Conservation (phyloP, 2,329 filamentous ascomycete genomes). For the Sporothrix globosa region DNA sequence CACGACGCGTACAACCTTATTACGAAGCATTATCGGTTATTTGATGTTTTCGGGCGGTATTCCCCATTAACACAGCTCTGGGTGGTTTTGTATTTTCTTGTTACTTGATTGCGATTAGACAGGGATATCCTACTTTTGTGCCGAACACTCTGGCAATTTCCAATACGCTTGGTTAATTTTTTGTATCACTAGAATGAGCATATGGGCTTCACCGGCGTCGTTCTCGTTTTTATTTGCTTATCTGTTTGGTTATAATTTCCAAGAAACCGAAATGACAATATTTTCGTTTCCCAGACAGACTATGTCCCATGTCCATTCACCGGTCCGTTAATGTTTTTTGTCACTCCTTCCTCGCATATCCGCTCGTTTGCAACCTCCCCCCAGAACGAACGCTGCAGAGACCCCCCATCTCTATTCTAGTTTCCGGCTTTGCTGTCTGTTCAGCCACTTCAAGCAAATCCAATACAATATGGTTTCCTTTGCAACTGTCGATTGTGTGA, state of each 20-base stretch:
- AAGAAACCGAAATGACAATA: background rate
- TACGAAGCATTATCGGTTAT: constrained; percentile 20
- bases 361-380: constrained; percentile 3
- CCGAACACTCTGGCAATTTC: background rate
- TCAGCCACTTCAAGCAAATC: no score
- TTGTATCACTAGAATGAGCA: constrained; percentile 26
- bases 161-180: background rate
- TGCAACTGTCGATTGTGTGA: background rate
- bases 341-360: background rate
- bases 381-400: no score
- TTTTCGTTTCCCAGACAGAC: background rate
- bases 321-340: background rate
- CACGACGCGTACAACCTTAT: background rate
- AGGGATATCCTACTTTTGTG: constrained; percentile 22
- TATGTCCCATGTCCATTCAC: background rate
- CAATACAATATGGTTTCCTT: background rate
- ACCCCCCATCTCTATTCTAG: no score
- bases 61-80: constrained; percentile 20
- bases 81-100: background rate
- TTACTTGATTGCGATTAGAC: constrained; percentile 7
- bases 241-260: background rate
- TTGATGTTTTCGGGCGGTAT: constrained; percentile 9
- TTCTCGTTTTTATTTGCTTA: background rate
- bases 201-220: constrained; percentile 19
- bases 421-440: no score